phyloP scores from a whole-genome alignment of 768 basidiomycete species.

The Termitomyces titanicus region DNA sequence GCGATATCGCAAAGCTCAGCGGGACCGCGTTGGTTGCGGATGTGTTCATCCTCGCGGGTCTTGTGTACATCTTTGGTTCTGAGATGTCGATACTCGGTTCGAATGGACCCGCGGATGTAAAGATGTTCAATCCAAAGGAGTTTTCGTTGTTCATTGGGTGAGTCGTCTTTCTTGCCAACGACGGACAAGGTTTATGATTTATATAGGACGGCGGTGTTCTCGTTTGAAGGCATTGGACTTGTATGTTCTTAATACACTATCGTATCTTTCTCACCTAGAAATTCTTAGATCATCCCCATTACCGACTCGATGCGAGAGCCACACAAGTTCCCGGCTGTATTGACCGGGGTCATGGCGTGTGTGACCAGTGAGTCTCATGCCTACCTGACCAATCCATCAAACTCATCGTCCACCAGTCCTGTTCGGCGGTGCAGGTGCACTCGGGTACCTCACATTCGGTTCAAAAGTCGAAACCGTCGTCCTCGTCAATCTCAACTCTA shows the following conservation, averaged over 20 bases:
- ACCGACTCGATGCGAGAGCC: conserved; percentile 97
- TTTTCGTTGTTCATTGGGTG: conserved; percentile 93
- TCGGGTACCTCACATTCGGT: conserved; percentile 88
- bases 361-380: conserved; percentile 50
- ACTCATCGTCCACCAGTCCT: conserved; percentile 43
- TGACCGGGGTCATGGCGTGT: conserved; percentile 91
- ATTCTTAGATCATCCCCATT: conserved; percentile 79
- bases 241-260: conserved; percentile 34
- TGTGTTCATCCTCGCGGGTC: conserved; percentile 87
- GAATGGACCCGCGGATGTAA: conserved; percentile 73
- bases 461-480: conserved; percentile 88
- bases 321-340: conserved; percentile 81
- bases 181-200: not conserved
- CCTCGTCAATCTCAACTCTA: conserved; percentile 86
- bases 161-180: conserved; percentile 20
- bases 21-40: conserved; percentile 91
- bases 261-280: not conserved
- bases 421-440: conserved; percentile 83
- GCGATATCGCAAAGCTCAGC: conserved; percentile 93
- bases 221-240: conserved; percentile 96
- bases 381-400: not conserved
- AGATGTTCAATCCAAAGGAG: conserved; percentile 83
- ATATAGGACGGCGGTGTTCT: conserved; percentile 89
- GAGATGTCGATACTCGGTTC: conserved; percentile 68
- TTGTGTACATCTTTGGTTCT: conserved; percentile 84